These are phyloP conservation scores for Diaporthe destruens DNA, from an alignment of 2,329 filamentous ascomycete species.

Conservation along the genomic window DNA sequence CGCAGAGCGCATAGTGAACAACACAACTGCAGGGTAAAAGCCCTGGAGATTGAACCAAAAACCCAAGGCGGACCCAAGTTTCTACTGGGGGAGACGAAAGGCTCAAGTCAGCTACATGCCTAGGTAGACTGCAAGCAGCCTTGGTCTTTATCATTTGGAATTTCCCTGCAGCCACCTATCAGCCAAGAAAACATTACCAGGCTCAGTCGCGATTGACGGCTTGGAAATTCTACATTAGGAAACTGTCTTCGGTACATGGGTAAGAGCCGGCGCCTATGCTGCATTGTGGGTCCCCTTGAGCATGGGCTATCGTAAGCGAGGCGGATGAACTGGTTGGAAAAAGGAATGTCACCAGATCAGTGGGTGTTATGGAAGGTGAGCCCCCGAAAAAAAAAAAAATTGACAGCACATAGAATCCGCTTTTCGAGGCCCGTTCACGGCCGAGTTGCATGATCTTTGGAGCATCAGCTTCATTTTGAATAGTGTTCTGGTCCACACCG, in stretches of 20 bases:
- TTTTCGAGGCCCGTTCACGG: not conserved
- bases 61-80: not conserved
- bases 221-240: conserved; percentile 2
- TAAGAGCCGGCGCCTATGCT: not conserved
- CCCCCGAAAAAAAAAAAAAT: conserved; percentile 5
- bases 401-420: not conserved
- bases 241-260: conserved; percentile 16
- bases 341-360: not conserved
- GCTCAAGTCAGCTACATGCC: not conserved
- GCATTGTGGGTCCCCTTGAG: conserved; percentile 2
- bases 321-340: not conserved
- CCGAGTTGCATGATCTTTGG: conserved; percentile 1
- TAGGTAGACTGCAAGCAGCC: not conserved
- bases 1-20: not conserved
- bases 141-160: conserved; percentile 7
- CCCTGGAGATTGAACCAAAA: not conserved
- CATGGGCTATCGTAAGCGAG: conserved; percentile 5
- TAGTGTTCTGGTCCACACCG: not conserved
- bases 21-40: not conserved
- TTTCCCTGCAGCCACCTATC: not conserved
- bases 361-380: conserved; percentile 13
- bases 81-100: not conserved
- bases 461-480: not conserved
- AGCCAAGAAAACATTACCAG: not conserved
- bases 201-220: not conserved